A percentile compares a stretch with the other conserved stretches of the same genome.
phyloP scores from a whole-genome alignment of 139 green algal species.

The Monoraphidium neglectum region DNA sequence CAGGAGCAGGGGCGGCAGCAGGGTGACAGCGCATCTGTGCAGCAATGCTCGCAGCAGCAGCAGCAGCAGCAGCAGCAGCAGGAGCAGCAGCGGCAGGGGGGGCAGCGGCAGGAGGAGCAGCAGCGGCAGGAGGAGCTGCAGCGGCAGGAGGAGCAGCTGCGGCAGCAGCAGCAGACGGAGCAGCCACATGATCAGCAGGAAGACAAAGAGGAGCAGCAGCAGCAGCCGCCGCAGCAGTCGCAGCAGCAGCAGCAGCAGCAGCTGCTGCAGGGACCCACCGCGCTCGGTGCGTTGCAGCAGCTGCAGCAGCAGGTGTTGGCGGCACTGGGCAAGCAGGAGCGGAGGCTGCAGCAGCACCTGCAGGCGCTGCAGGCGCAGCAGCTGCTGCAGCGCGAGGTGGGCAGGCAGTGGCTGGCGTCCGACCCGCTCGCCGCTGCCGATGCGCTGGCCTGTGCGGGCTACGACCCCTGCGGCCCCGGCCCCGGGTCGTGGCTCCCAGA shows the following conservation, averaged over 20 bases:
- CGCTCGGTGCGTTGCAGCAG: conserved; percentile 1
- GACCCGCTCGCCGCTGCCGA: no score
- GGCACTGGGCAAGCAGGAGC: neutral
- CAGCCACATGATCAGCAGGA: neutral
- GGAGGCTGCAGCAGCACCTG: neutral
- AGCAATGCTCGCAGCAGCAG: neutral
- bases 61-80: neutral
- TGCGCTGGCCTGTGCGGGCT: no score
- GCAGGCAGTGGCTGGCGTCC: no score
- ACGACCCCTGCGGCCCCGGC: no score
- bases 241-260: conserved; percentile 5
- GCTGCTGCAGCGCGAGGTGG: neutral
- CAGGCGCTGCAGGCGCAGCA: neutral
- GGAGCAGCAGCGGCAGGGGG: no score
- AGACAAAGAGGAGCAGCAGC: neutral
- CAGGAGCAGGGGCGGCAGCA: neutral
- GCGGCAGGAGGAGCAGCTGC: neutral
- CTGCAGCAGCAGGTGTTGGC: neutral
- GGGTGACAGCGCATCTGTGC: neutral
- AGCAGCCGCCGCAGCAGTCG: neutral
- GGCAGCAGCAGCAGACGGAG: neutral
- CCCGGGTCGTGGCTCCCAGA: conserved; percentile 5
- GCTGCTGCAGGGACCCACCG: neutral
- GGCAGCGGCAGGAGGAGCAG: neutral
- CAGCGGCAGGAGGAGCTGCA: neutral